Evolutionary conservation across 352 stramenopile genomes (phyloP).

Genomic region (Phytopythium litorale): DNA sequence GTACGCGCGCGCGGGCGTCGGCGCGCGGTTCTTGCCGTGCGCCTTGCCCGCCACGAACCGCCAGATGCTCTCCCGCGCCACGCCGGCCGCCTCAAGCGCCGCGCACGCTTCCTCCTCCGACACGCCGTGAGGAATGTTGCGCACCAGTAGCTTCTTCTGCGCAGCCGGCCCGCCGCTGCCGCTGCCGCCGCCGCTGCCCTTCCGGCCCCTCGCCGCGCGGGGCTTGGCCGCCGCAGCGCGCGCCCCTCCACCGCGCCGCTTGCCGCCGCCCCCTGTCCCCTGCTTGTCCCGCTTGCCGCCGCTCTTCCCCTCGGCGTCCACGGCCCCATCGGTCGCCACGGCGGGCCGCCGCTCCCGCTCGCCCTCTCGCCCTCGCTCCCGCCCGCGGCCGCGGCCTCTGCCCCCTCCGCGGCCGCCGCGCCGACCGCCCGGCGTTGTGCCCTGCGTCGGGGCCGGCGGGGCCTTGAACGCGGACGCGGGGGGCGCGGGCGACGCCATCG

Average conservation of each 20-base stretch:
- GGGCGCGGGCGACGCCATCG: neutral
- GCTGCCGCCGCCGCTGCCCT: slow-evolving; percentile 15
- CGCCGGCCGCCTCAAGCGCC: slow-evolving; percentile 36
- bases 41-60: slow-evolving; percentile 57
- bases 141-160: slow-evolving; percentile 64
- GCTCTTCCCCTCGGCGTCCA: slow-evolving; percentile 2
- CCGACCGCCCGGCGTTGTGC: neutral
- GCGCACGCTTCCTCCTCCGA: slow-evolving; percentile 30
- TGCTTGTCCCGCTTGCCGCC: neutral
- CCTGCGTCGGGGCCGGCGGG: neutral
- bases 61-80: slow-evolving; percentile 41
- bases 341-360: neutral
- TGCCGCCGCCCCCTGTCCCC: slow-evolving; percentile 12
- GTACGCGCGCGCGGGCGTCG: slow-evolving; percentile 54
- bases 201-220: slow-evolving; percentile 13
- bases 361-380: neutral
- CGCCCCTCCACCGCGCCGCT: slow-evolving; percentile 9
- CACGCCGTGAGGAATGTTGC: slow-evolving; percentile 53
- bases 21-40: slow-evolving; percentile 48
- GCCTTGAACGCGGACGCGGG: neutral
- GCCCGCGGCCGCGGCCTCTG: slow-evolving; percentile 4
- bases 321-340: neutral
- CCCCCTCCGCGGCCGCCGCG: neutral
- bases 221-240: slow-evolving; percentile 17
- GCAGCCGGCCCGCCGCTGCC: slow-evolving; percentile 18